Evolutionary conservation across 495 filamentous ascomycete genomes (phyloP).

Genomic region (Penicillium soppii): DNA sequence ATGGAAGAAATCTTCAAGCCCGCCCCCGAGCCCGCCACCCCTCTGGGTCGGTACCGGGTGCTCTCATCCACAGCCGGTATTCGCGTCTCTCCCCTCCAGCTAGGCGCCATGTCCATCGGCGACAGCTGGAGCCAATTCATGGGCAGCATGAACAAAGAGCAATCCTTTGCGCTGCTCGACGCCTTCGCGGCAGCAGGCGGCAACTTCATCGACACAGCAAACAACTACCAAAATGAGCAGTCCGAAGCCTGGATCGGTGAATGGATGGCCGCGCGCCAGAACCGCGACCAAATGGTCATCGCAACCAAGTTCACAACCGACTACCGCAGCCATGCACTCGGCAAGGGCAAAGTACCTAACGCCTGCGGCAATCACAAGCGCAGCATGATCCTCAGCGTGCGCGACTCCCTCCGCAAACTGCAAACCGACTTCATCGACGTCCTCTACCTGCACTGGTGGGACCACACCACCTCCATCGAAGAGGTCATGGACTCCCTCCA

Average conservation of each 20-base stretch:
- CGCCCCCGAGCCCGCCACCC: constrained; percentile 50
- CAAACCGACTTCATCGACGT: constrained; percentile 66
- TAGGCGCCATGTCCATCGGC: constrained; percentile 66
- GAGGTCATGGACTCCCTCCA: constrained; percentile 63
- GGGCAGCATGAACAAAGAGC: constrained; percentile 48
- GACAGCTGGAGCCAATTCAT: constrained; percentile 49
- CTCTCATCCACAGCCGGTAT: constrained; percentile 59
- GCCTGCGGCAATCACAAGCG: constrained; percentile 55
- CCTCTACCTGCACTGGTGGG: constrained; percentile 64
- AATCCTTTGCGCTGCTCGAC: constrained; percentile 52
- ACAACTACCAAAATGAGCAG: constrained; percentile 56
- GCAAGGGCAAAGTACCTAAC: constrained; percentile 52
- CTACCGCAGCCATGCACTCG: constrained; percentile 28
- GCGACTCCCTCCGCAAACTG: constrained; percentile 57
- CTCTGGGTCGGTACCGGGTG: constrained; percentile 59
- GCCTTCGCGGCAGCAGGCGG: constrained; percentile 48
- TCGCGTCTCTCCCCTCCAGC: constrained; percentile 57
- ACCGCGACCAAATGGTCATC: constrained; percentile 66
- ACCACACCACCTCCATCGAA: constrained; percentile 54
- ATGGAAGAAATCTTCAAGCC: constrained; percentile 42
- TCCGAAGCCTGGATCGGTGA: constrained; percentile 58
- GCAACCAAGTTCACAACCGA: constrained; percentile 67
- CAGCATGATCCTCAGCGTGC: constrained; percentile 54
- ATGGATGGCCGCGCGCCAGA: constrained; percentile 53
- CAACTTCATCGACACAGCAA: constrained; percentile 56